phyloP scores from a whole-genome alignment of 768 basidiomycete species.

The Kwoniella newhampshirensis region DNA sequence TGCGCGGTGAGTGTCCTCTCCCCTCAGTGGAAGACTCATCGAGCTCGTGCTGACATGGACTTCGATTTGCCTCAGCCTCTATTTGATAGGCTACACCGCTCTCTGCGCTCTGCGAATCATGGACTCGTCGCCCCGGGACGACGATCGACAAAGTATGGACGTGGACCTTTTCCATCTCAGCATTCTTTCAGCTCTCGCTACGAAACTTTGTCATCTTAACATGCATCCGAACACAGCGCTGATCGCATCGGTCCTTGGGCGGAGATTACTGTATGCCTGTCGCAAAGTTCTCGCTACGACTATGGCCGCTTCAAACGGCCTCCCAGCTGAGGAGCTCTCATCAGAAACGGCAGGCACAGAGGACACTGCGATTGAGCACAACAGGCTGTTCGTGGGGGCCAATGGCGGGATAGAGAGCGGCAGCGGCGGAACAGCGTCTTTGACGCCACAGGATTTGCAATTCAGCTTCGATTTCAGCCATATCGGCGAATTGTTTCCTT shows the following conservation, averaged over 20 bases:
- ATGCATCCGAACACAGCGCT: conserved; percentile 13
- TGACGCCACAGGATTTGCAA: conserved; percentile 4
- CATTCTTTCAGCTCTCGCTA: conserved; percentile 11
- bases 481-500: conserved; percentile 7
- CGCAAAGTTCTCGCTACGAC: conserved; percentile 4
- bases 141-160: conserved; percentile 11
- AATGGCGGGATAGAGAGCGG: neutral
- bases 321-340: neutral
- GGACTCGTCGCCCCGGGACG: conserved; percentile 2
- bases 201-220: conserved; percentile 6
- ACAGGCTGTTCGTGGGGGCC: neutral
- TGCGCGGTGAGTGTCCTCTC: conserved; percentile 8
- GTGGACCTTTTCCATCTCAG: conserved; percentile 16
- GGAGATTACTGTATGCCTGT: conserved; percentile 11
- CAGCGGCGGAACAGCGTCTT: neutral
- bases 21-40: too few species aligned
- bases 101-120: conserved; percentile 14
- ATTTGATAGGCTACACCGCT: conserved; percentile 11
- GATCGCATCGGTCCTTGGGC: conserved; percentile 15
- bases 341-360: neutral
- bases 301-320: neutral
- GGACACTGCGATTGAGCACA: neutral
- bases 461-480: conserved; percentile 7
- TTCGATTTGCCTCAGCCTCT: conserved; percentile 1
- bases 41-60: too few species aligned